Evolutionary conservation across 768 basidiomycete genomes (phyloP).

Genomic region (Filobasidium wieringae): DNA sequence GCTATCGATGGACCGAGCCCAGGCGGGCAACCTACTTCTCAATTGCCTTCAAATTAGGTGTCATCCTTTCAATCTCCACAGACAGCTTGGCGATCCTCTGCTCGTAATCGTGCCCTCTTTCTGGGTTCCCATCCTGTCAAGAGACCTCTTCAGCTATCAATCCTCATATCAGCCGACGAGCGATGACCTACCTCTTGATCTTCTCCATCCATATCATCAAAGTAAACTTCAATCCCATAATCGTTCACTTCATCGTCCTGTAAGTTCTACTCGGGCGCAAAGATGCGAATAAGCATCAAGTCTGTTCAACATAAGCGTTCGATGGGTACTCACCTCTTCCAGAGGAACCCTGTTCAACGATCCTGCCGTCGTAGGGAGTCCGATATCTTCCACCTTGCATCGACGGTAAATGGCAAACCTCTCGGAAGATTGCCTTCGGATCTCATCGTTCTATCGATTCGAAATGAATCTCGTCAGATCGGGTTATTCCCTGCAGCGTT

Average conservation of each 20-base stretch:
- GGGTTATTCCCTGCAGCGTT: background rate
- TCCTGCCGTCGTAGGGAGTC: conserved; percentile 63
- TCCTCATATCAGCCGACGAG: conserved; percentile 41
- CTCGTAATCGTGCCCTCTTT: conserved; percentile 49
- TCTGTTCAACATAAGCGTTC: background rate
- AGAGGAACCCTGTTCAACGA: conserved; percentile 77
- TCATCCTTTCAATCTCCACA: conserved; percentile 79
- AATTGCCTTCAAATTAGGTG: conserved; percentile 93
- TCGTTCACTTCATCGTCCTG: conserved; percentile 22
- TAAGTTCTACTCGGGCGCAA: background rate
- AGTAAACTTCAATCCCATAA: conserved; percentile 52
- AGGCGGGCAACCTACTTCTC: conserved; percentile 51
- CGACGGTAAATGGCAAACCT: conserved; percentile 77
- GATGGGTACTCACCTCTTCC: conserved; percentile 59
- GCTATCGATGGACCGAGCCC: background rate
- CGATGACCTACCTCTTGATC: conserved; percentile 47
- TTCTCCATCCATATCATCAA: background rate
- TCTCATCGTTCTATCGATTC: conserved; percentile 62
- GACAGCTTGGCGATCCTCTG: conserved; percentile 57
- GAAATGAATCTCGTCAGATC: background rate
- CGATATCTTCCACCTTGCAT: conserved; percentile 85
- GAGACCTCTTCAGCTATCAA: conserved; percentile 50
- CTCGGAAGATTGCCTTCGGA: conserved; percentile 74
- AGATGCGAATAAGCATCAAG: background rate
- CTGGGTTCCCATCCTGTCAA: conserved; percentile 39